Evolutionary conservation across 2,329 filamentous ascomycete genomes (phyloP).

Genomic region (Alternaria arbusti): DNA sequence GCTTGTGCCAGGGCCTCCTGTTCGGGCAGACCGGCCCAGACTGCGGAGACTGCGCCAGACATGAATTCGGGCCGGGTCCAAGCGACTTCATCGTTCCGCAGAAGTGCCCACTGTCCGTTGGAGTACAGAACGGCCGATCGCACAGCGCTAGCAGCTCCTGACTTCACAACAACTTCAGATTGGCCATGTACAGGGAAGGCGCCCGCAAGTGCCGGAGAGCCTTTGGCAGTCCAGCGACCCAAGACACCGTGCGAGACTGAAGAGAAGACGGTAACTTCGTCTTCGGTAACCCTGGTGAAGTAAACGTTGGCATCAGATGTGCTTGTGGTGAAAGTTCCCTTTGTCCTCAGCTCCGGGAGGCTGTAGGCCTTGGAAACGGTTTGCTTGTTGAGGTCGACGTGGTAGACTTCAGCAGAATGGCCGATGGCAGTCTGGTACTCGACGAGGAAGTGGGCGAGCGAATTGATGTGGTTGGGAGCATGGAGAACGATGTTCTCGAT

Average conservation of each 20-base stretch:
- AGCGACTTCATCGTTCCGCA: slow-evolving; percentile 79
- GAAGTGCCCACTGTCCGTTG: slow-evolving; percentile 77
- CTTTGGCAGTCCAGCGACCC: slow-evolving; percentile 72
- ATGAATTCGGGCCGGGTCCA: slow-evolving; percentile 87
- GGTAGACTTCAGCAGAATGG: slow-evolving; percentile 86
- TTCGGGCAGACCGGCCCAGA: slow-evolving; percentile 78
- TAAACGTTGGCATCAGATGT: slow-evolving; percentile 82
- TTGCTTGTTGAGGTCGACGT: slow-evolving; percentile 74
- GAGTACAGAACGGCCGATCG: slow-evolving; percentile 73
- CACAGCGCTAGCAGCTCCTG: slow-evolving; percentile 72
- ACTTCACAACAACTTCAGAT: slow-evolving; percentile 81
- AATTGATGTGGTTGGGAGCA: slow-evolving; percentile 73
- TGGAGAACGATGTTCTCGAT: slow-evolving; percentile 68
- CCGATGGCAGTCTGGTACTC: slow-evolving; percentile 74
- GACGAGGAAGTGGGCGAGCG: slow-evolving; percentile 82
- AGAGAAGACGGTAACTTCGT: slow-evolving; percentile 75
- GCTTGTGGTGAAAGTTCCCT: slow-evolving; percentile 79
- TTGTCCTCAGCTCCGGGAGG: slow-evolving; percentile 72
- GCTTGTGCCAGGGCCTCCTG: slow-evolving; percentile 78
- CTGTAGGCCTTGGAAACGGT: slow-evolving; percentile 79
- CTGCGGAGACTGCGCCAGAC: slow-evolving; percentile 77
- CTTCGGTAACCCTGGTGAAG: slow-evolving; percentile 80
- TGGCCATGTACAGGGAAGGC: slow-evolving; percentile 67
- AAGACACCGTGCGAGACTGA: slow-evolving; percentile 79
- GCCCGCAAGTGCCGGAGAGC: slow-evolving; percentile 37